Percentiles rank a stretch among this genome's conserved stretches.
phyloP scores from a whole-genome alignment of 2,329 filamentous ascomycete genomes.

The Fusarium circinatum region DNA sequence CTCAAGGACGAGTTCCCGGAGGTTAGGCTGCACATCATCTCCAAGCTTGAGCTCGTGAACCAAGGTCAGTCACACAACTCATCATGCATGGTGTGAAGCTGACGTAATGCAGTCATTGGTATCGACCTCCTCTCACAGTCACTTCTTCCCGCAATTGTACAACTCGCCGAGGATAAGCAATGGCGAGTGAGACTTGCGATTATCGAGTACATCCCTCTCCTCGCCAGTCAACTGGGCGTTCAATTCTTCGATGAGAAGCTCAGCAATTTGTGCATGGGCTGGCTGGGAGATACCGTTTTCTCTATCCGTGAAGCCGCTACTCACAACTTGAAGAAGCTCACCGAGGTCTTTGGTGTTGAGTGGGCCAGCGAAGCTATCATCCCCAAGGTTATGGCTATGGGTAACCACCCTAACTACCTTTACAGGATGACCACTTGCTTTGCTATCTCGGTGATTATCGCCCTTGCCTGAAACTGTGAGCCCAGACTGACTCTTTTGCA shows the following conservation, averaged over 20 bases:
- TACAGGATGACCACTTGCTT: slow-evolving; percentile 99
- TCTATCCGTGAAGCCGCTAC: slow-evolving; percentile 98
- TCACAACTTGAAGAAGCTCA: slow-evolving; percentile 97
- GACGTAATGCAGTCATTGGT: slow-evolving; percentile 79
- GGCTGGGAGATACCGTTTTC: slow-evolving; percentile 98
- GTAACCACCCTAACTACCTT: slow-evolving; percentile 96
- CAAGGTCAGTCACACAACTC: slow-evolving; percentile 70
- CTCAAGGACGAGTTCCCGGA: slow-evolving; percentile 99
- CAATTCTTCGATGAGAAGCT: slow-evolving; percentile 99
- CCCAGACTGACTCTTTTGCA: slow-evolving; percentile 53
- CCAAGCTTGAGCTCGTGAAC: slow-evolving; percentile 98
- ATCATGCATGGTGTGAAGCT: slow-evolving; percentile 15
- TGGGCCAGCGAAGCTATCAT: slow-evolving; percentile 98
- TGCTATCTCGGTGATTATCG: slow-evolving; percentile 85
- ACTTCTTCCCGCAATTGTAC: slow-evolving; percentile 94
- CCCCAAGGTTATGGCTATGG: slow-evolving; percentile 98
- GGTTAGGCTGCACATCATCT: slow-evolving; percentile 98
- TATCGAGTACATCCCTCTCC: slow-evolving; percentile 97
- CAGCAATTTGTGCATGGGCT: slow-evolving; percentile 95
- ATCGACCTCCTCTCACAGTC: slow-evolving; percentile 97
- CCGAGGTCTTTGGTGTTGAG: slow-evolving; percentile 97
- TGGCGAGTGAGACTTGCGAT: slow-evolving; percentile 98
- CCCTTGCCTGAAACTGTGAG: not conserved
- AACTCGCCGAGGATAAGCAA: slow-evolving; percentile 98
- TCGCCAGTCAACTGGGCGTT: slow-evolving; percentile 94